Conservation (phyloP, 495 filamentous ascomycete genomes). For the Letharia lupina region DNA sequence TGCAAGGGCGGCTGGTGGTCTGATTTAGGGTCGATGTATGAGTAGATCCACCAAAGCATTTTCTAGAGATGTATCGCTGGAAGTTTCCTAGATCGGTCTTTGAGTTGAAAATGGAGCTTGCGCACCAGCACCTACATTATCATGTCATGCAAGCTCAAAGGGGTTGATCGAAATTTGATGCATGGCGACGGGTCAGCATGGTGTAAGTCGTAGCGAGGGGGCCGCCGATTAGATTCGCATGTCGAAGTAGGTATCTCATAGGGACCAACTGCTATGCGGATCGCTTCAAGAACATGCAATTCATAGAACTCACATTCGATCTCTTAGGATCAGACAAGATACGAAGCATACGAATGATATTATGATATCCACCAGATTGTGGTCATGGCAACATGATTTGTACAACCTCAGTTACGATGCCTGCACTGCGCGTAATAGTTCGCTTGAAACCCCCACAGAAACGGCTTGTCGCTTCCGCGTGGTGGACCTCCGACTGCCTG, state of each 20-base stretch:
- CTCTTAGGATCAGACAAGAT: background rate
- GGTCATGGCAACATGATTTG: background rate
- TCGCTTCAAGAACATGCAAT: background rate
- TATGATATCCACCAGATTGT: background rate
- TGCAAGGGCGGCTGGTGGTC: slow-evolving; percentile 16
- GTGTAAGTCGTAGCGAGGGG: background rate
- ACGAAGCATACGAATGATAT: background rate
- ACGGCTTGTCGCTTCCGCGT: background rate
- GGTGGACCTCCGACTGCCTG: background rate
- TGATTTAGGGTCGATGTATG: background rate
- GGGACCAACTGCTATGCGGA: background rate
- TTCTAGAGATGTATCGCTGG: background rate
- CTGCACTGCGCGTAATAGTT: background rate
- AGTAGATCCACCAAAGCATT: background rate
- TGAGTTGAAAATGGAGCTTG: background rate
- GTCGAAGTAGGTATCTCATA: background rate
- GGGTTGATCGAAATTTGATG: background rate
- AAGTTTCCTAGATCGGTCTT: background rate
- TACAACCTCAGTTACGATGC: background rate
- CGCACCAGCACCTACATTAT: background rate
- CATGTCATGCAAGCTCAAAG: background rate
- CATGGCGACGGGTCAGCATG: background rate
- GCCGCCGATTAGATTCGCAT: background rate
- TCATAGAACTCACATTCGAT: background rate
- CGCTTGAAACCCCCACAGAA: background rate